Evolutionary conservation across 441 rosid genomes (phyloP), one percentile per base, ranked within the genome.

Genomic region (Adansonia rubrostipa): DNA sequence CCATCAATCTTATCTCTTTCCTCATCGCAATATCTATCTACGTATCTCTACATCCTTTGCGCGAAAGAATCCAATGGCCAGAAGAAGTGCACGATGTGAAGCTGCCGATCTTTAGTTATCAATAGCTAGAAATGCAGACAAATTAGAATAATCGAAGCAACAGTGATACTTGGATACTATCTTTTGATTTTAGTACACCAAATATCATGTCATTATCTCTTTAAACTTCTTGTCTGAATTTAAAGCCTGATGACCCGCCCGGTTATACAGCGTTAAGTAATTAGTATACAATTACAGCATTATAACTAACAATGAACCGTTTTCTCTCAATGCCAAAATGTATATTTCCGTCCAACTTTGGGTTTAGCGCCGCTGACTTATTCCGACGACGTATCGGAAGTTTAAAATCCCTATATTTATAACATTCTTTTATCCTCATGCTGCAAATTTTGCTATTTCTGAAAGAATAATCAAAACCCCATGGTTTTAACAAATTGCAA

Each of bases 1-100:
- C 22, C 44, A 36, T 36, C 33, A 11, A 62, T 67, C 80, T 84
- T 82, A 82, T 82, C 85, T 64, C 66, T 77, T 82, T 47, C 53
- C 40, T 5, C 48, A 10, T 47, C 58, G 22, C 68, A 19, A 15
- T 75, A 40, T 47, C 69, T 61, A 11, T 60, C 57, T 53, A 53
- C 11, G 6, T 53, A 14, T 6, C 40, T 36, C 40, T 36, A 36
- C 40, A 36, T 36, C 40, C 40, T 36, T 36, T 36, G 40, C 40
- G 40, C 40, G 40, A 36, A 8, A 9, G 5, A 36, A 44, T 58
- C 75, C 13, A 48, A 83, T 50, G 80, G 80, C 36, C 17, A 14
- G 15, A 36, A 50, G 66, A 11, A 10, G 73, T 83, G 77, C 80
- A 83, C 73, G 77, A 47, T 56, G 79, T 62, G 76, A 78, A 62